Base-by-base conservation (phyloP, 176 grass and related monocot genomes). In the Zea luxurians region DNA sequence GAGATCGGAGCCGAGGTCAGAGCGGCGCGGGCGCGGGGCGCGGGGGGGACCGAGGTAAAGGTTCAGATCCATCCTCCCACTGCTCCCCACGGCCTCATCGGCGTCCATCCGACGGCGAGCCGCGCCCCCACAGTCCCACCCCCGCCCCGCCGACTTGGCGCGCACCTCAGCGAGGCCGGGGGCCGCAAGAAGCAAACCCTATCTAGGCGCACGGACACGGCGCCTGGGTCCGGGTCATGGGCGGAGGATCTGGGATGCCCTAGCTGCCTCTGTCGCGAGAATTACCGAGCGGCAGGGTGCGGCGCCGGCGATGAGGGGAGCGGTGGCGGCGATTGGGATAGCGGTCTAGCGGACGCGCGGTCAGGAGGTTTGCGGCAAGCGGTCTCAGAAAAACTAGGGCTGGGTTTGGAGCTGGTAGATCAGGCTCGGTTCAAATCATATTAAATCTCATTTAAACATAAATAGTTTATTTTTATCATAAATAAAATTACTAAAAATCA, bases 61-160 rank as follows among this genome's bases (percentile, higher is more conserved):
- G 77, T 99, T 99, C 87, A 99, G 88, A 99, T 99, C 96, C 96
- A 99, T 95, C 81, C 83, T 89, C 75, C 87, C 85, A 48, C 75
- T 83, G 65, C 81, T 92, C 27, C 70, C 70, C 64, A 66, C 74
- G 36, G 83, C 86, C 71, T 88, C 89, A 88, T 91, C 89, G 59
- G 86, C 70, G 43, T 84, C 89, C 89, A 91, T 91, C 13, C 86
- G 78, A 76, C 61, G 73, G 66, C 58, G 37, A 77, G 13, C 70
- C 68, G 37, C 68, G 2, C 57, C 70, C 37, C 44, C 44, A 6
- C 21, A 41, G 16, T 20, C 20, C 11, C 61, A 10, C 43, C 37
- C 34, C 41, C 45, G 42, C 43, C 57, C 20, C 58, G 49, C 71
- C 67, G 37, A 57, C 66, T 35, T 27, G 43, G 13, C 69, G 65